Percentiles rank a stretch among this genome's conserved stretches.
Conservation (phyloP, 176 grass and related monocot species). For the Metroxylon sagu region DNA sequence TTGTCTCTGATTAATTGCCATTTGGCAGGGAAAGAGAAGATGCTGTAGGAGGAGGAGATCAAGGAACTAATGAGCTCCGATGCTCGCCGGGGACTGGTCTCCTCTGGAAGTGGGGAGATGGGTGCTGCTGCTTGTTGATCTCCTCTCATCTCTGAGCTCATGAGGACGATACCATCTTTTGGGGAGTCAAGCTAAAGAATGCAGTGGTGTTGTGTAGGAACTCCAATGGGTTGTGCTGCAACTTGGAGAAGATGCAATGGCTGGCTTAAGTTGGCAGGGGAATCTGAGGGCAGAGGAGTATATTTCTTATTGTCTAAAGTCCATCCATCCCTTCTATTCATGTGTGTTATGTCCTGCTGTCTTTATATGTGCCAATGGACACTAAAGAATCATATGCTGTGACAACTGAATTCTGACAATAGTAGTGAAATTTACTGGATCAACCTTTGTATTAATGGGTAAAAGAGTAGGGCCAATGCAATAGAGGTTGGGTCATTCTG, state of each 20-base stretch:
- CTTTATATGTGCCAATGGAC: constrained; percentile 30
- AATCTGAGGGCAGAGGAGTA: neutral
- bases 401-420: constrained; percentile 4
- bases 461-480: neutral
- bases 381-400: neutral
- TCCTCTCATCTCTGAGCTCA: constrained; percentile 37
- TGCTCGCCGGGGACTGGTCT: constrained; percentile 18
- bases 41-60: constrained; percentile 44
- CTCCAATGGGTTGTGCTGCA: too few species aligned
- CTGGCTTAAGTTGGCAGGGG: too few species aligned
- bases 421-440: constrained; percentile 22
- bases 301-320: constrained; percentile 6
- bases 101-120: neutral
- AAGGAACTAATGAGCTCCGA: constrained; percentile 36
- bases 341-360: constrained; percentile 9
- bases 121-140: neutral
- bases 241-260: too few species aligned
- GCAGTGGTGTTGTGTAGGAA: constrained; percentile 12
- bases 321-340: constrained; percentile 13
- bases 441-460: constrained; percentile 5
- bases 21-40: constrained; percentile 55
- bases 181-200: neutral
- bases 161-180: neutral
- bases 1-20: constrained; percentile 75
- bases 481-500: too few species aligned